Conservation (phyloP, 176 grass and related monocot species). For the Pontederia paniculata region DNA sequence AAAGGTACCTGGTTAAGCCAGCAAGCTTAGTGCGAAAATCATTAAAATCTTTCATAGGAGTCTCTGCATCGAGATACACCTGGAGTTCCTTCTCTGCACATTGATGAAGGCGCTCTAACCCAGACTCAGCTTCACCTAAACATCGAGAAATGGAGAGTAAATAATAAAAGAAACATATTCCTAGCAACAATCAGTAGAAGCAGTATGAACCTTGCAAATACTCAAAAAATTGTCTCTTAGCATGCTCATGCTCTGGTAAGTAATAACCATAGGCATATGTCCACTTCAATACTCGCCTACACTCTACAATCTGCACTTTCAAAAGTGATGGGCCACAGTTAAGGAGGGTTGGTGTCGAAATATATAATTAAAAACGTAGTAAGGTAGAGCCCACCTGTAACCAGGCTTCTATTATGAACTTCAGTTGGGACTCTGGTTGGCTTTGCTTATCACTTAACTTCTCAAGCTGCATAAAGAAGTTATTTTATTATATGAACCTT, state of each 20-base stretch:
- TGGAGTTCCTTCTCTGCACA: slow-evolving; percentile 99
- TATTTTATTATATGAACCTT: slow-evolving; percentile 34
- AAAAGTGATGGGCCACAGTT: slow-evolving; percentile 15
- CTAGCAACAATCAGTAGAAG: slow-evolving; percentile 16
- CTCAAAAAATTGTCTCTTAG: slow-evolving; percentile 94
- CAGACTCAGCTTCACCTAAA: slow-evolving; percentile 96
- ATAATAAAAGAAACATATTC: slow-evolving; percentile 13
- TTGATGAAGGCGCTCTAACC: slow-evolving; percentile 93
- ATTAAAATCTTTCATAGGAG: slow-evolving; percentile 81
- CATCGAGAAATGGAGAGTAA: slow-evolving; percentile 13
- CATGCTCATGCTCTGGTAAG: slow-evolving; percentile 85
- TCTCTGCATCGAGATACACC: slow-evolving; percentile 82
- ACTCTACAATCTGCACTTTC: slow-evolving; percentile 83
- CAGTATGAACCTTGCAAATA: slow-evolving; percentile 85
- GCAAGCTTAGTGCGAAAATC: slow-evolving; percentile 99
- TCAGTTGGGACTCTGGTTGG: slow-evolving; percentile 96
- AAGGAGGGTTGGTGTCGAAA: not conserved
- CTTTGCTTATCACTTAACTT: slow-evolving; percentile 93
- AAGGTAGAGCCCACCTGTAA: slow-evolving; percentile 43
- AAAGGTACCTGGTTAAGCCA: slow-evolving; percentile 76
- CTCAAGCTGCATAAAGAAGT: slow-evolving; percentile 61
- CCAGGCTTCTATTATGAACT: slow-evolving; percentile 99
- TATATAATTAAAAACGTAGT: slow-evolving; percentile 9
- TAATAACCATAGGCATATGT: slow-evolving; percentile 96
- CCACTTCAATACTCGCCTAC: slow-evolving; percentile 98